Conservation (phyloP, 2,329 filamentous ascomycete genomes). For the Aspergillus hortae region DNA sequence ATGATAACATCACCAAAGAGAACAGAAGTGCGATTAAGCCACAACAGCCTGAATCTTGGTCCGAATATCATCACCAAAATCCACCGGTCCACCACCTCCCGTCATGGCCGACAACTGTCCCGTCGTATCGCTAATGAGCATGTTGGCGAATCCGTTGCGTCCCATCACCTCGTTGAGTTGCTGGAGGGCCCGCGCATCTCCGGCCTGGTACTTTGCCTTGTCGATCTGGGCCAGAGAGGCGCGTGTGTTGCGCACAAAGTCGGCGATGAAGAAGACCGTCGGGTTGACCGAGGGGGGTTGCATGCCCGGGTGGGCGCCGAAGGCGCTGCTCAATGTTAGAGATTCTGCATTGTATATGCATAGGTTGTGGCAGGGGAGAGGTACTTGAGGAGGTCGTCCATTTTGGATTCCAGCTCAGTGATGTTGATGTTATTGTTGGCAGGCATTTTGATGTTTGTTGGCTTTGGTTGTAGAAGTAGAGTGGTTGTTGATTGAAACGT, state of each 20-base stretch:
- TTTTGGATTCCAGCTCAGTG: conserved; percentile 10
- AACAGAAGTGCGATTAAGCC: neutral
- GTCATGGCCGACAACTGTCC: conserved; percentile 30
- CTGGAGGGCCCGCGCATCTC: conserved; percentile 14
- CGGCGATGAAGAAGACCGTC: conserved; percentile 52
- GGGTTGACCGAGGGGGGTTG: conserved; percentile 27
- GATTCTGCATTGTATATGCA: neutral
- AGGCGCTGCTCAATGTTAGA: conserved; percentile 16
- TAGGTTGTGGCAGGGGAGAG: conserved; percentile 4
- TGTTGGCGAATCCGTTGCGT: conserved; percentile 26
- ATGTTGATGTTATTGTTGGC: neutral
- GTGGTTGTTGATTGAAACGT: too few species aligned
- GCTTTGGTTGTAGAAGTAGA: too few species aligned
- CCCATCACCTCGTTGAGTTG: conserved; percentile 22
- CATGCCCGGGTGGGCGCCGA: conserved; percentile 30
- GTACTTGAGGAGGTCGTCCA: conserved; percentile 26
- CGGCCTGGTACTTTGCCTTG: conserved; percentile 18
- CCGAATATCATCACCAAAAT: conserved; percentile 27
- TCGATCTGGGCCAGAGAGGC: conserved; percentile 30
- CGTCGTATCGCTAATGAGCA: conserved; percentile 24
- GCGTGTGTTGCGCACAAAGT: conserved; percentile 69
- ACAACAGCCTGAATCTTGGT: conserved; percentile 16
- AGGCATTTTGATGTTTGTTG: conserved; percentile 12
- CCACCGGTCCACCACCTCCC: conserved; percentile 22
- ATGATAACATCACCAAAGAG: neutral